Base-by-base conservation (phyloP, 1,284 basidiomycete genomes). In the Leccinum solheimii region DNA sequence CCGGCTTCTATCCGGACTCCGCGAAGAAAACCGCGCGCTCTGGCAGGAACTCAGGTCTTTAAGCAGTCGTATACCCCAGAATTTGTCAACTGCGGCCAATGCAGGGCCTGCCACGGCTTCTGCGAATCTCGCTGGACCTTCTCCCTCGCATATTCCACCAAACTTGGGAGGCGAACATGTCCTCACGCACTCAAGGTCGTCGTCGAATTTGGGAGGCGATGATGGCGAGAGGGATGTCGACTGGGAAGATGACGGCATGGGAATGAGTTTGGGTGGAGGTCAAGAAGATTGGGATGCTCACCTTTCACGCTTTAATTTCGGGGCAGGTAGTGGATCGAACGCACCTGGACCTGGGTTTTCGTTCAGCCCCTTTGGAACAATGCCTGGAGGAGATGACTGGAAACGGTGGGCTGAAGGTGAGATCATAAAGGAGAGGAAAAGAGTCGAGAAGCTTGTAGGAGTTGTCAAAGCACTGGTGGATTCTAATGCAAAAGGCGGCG, bases 1-100 rank as follows among this genome's bases (percentile, higher is more conserved):
- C 2, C 83, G 86, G 9, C 86, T 91, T 67, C 79, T 91, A 11
- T 75, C 77, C 21, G 81, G 84, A 26, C 87, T 91, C 81, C 80
- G 86, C 58, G 87, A 89, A 4, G 87, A 90, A 70, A 88, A 90
- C 67, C 76, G 83, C 70, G 55, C 75, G 73, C 59, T 76, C 69
- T 62, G 70, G 75, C 57, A 78, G 79, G 75, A 81, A 76, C 65
- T 80, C 77, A 56, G 72, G 75, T 64, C 74, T 71, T 30, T 77
- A 76, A 57, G 76, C 72, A 34, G 67, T 61, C 66, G 76, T 76
- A 43, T 75, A 13, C 70, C 73, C 10, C 61, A 67, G 45, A 61
- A 63, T 2, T 26, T 51, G 11, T 61, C 62, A 27, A 23, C 66
- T 7, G 13, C 27, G 27, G 23, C 59, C 8, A 55, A 55, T 45